Evolutionary conservation across 116 monocot species (phyloP), one percentile per base, ranked within the genome.

Genomic region (Phalaenopsis hybrid): DNA sequence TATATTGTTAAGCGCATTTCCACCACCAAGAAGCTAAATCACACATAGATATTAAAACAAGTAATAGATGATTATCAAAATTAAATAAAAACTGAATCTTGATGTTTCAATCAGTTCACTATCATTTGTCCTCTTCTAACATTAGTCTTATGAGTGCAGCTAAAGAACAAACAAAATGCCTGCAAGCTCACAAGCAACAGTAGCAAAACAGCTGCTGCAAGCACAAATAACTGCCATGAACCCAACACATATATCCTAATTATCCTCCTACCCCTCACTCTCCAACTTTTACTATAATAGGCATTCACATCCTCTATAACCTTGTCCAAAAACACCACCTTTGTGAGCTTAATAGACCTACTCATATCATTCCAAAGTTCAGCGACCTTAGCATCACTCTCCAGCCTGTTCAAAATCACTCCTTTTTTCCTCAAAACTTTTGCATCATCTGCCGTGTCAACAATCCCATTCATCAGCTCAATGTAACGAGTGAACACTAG

Each of bases 331-430:
- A 85, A 87, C 41, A 78, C 55, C 25, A 96, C 96, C 72, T 76
- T 92, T 4, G 87, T 89, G 55, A 92, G 55, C 82, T 84, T 81
- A 10, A 92, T 80, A 8, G 86, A 90, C 65, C 81, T 82, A 81
- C 83, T 90, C 96, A 96, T 92, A 55, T 88, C 89, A 28, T 96
- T 96, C 96, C 96, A 96, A 13, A 96, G n/a, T 11, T 81, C 84
- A n/a, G 96, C 89, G 11, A 81, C 96, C 58, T 90, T 87, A 0
- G 17, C 70, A 31, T 91, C 90, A 76, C 83, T 96, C 86, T 90
- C 89, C 92, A 96, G 76, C 23, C 55, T 81, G 44, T 92, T 93
- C 72, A 85, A 11, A 8, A 96, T 33, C 0, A 96, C 63, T 43
- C 86, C 89, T 8, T 59, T 81, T 37, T 88, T 28, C 77, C 91